Base-by-base conservation (phyloP, 192 early-diverging fungal species). In the Lobulomyces angularis region DNA sequence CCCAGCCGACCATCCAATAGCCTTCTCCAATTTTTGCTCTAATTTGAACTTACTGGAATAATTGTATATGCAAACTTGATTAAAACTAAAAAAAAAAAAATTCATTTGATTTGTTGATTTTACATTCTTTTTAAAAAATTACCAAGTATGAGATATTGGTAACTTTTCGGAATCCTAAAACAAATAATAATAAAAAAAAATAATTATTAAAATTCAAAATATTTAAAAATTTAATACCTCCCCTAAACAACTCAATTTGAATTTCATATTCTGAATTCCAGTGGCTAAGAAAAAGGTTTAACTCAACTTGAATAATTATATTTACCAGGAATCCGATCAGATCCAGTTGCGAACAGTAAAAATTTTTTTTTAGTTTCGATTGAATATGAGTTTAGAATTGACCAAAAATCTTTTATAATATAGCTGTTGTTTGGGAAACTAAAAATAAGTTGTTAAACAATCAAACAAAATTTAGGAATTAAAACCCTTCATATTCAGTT, bases 101-200 rank as follows among this genome's bases (percentile, higher is more conserved):
- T n/a, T n/a, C n/a, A n/a, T n/a, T n/a, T n/a, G 11, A 39, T 12
- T 12, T 11, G 12, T 12, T 39, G 12, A 23, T 39, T 12, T 12
- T 12, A 12, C 30, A 57, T 8, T 64, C 27, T 41, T 68, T 61
- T 33, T 68, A 64, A 46, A 94, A 94, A 51, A n/a, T n/a, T n/a
- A n/a, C n/a, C 90, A 93, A 1, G 90, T 93, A 47, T 86, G 59
- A 20, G 90, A 82, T 1, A 84, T 84, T 3, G 90, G 90, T 37
- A 93, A 39, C 28, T 69, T 53, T 18, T 87, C 79, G 23, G 70
- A 75, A 44, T 94, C 88, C 5, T 83, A 74, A n/a, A n/a, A n/a
- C n/a, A n/a, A n/a, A n/a, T n/a, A n/a, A 7, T 76, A 75, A 42
- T 83, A 81, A 19, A 83, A 57, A 50, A 82, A 81, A 5, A 84